Evolutionary conservation across 441 rosid genomes (phyloP).

Genomic region (Macaranga tanarius): DNA sequence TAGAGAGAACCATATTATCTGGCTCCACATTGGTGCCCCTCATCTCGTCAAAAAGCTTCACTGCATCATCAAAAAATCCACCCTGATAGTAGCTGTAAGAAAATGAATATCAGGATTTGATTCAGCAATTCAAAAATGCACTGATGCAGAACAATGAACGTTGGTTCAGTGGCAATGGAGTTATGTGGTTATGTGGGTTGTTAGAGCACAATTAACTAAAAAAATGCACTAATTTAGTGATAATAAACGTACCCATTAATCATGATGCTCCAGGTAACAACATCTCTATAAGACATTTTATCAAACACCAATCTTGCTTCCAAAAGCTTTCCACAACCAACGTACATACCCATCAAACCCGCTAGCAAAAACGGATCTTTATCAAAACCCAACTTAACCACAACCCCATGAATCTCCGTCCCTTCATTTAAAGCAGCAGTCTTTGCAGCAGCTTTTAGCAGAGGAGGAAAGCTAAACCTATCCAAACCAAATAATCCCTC

Average conservation of each 20-base stretch:
- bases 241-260: constrained; percentile 47
- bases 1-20: constrained; percentile 55
- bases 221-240: not conserved
- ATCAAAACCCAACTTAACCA: constrained; percentile 39
- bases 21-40: constrained; percentile 38
- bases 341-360: constrained; percentile 41
- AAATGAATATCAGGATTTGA: constrained; percentile 11
- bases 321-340: constrained; percentile 30
- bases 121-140: not conserved
- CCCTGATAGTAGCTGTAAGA: constrained; percentile 42
- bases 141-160: not conserved
- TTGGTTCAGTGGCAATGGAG: too few relatives aligned
- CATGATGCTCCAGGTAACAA: constrained; percentile 61
- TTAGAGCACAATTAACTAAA: too few relatives aligned
- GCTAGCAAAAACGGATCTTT: constrained; percentile 60
- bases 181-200: too few relatives aligned
- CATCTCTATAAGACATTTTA: constrained; percentile 54
- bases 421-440: constrained; percentile 49
- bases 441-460: constrained; percentile 49
- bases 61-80: constrained; percentile 45
- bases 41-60: constrained; percentile 69
- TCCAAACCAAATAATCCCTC: constrained; percentile 35
- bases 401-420: constrained; percentile 57
- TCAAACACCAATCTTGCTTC: constrained; percentile 54
- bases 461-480: constrained; percentile 52